Evolutionary conservation across 164 flowering plant genomes (phyloP).

Genomic region (Magnolia changhungtana): DNA sequence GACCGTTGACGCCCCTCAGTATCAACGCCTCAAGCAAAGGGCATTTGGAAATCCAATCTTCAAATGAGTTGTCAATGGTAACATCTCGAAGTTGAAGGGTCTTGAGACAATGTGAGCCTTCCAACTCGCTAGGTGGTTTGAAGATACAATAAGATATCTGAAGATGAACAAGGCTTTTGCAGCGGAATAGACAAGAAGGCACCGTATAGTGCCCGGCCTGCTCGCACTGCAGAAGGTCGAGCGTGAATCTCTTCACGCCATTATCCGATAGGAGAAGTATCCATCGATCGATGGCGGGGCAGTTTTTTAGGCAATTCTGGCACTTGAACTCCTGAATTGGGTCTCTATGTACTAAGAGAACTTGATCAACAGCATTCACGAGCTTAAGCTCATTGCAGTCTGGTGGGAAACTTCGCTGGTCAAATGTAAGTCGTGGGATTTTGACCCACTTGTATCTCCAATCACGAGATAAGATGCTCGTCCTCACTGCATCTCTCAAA

Average conservation of each 20-base stretch:
- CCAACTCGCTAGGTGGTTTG: conserved; percentile 40
- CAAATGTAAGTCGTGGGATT: conserved; percentile 46
- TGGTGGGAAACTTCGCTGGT: conserved; percentile 32
- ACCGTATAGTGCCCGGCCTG: conserved; percentile 33
- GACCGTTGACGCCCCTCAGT: conserved; percentile 6
- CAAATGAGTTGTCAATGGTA: conserved; percentile 35
- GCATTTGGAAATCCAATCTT: conserved; percentile 7
- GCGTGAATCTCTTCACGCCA: conserved; percentile 44
- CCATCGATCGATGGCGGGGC: conserved; percentile 69
- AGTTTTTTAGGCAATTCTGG: conserved; percentile 27
- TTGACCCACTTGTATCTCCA: conserved; percentile 72
- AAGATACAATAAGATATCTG: conserved; percentile 60
- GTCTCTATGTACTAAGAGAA: conserved; percentile 59
- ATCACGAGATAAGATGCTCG: conserved; percentile 45
- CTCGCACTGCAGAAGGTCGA: conserved; percentile 49
- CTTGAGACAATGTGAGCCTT: conserved; percentile 47
- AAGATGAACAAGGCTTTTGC: conserved; percentile 39
- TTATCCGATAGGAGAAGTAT: conserved; percentile 53
- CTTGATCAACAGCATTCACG: conserved; percentile 36
- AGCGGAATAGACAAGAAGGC: conserved; percentile 57
- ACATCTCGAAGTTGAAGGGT: conserved; percentile 56
- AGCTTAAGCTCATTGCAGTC: conserved; percentile 20
- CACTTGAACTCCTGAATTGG: conserved; percentile 64
- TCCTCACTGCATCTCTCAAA: too few relatives aligned
- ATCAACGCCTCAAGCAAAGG: conserved; percentile 15